Base-by-base conservation (phyloP, 2,329 filamentous ascomycete genomes). In the Colletotrichum eremochloae region DNA sequence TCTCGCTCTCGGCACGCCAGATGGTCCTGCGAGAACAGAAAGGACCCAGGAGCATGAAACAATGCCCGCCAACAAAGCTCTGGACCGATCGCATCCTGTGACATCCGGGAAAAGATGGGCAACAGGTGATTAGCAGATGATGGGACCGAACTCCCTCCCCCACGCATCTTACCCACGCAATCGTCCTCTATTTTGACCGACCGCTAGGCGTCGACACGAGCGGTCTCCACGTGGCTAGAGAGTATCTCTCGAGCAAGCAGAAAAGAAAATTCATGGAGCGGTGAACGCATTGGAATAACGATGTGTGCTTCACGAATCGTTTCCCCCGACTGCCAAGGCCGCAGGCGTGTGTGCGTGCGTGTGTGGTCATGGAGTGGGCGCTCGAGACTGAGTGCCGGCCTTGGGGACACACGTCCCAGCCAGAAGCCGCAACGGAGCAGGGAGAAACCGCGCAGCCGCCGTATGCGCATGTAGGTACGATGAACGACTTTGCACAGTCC, bases 11-110 rank as follows among this genome's bases (percentile, higher is more conserved):
- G 40, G 6, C 56, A 62, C 53, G 48, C 55, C 66, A 70, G 68
- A 56, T 61, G n/a, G 48, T 53, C 48, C 63, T 61, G 33, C 44
- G 40, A 24, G 24, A 24, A 46, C 44, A 40, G 20, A 53, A 63
- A 42, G 29, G 5, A 46, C 9, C 7, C 20, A 50, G 24, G 33
- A 52, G 36, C 68, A 68, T 44, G 68, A 55, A 56, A 38, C 33
- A 42, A 56, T 50, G 56, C 14, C 8, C 48, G 7, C 31, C 7
- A 9, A 33, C 46, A 67, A 33, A 15, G 18, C 20, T 24, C 33
- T 12, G 55, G 29, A 67, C 55, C 38, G n/a, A 29, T 31, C 29
- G 57, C 24, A 24, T 24, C 24, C 24, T 24, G 24, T 24, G 24
- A 24, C 24, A 24, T 24, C 24, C 24, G 24, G 24, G 24, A 61